Base-by-base conservation (phyloP, 805 yeast species). In the Saccharomycopsis sp. region DNA sequence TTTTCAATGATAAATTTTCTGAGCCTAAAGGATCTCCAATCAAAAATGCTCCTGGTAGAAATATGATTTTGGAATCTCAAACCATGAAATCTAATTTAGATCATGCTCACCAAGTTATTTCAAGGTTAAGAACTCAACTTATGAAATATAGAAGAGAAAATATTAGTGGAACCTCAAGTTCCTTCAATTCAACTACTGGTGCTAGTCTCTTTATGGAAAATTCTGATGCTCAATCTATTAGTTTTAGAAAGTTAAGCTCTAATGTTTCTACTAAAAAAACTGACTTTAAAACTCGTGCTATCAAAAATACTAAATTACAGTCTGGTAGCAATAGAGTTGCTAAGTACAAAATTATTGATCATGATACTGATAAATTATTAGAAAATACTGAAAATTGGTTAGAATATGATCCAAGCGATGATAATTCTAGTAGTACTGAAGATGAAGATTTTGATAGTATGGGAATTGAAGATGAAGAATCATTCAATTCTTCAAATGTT, bases 61-160 rank as follows among this genome's bases (percentile, higher is more conserved):
- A 69, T 42, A 57, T 66, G 2, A 69, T 63, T 10, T 59, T 81
- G 32, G 85, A 81, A 52, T 61, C 72, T 2, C 88, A 83, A 51
- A 77, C 87, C 1, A 58, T 81, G 48, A 67, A 70, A 47, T 69
- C 80, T 0, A 77, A 82, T 19, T 64, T 84, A 49, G 64, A 67
- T 14, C 83, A 71, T 57, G 80, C 88, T 3, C 74, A 78, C 50
- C 66, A 69, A 45, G 70, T 76, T 2, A 75, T 82, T 36, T 60
- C 74, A n/a, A 76, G 70, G 50, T 63, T 81, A 46, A 70, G 81
- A 54, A 60, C 65, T 17, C 62, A 68, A 2, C 51, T 74, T 8
- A 53, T 70, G 44, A 74, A 71, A 52, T 42, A 45, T 14, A 38
- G 46, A 28, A 26, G 38, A 4, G 48, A 45, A 31, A 40, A 36